These are phyloP conservation scores for Globisporangium spiculum DNA, from an alignment of 352 stramenopile genomes.

Conservation along the genomic window DNA sequence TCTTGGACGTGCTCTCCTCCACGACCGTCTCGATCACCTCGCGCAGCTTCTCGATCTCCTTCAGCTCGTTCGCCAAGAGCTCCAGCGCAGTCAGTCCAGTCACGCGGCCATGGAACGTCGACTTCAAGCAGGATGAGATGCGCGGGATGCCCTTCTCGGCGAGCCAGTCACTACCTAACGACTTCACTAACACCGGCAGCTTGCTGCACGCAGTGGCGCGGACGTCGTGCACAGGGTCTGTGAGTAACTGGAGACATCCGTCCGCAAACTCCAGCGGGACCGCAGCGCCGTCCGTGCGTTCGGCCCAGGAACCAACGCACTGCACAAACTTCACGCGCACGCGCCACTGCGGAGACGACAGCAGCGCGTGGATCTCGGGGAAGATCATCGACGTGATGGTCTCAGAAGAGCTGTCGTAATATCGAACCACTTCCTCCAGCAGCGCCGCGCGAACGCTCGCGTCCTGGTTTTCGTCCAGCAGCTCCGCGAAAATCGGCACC, in stretches of 20 bases:
- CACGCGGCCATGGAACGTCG: slow-evolving; percentile 70
- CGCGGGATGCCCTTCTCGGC: slow-evolving; percentile 60
- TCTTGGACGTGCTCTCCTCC: slow-evolving; percentile 77
- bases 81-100: slow-evolving; percentile 72
- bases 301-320: slow-evolving; percentile 78
- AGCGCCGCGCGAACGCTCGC: slow-evolving; percentile 72
- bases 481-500: slow-evolving; percentile 80
- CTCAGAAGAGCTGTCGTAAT: slow-evolving; percentile 67
- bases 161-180: slow-evolving; percentile 78
- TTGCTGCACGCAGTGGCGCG: slow-evolving; percentile 60
- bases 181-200: slow-evolving; percentile 59
- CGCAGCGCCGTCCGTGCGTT: slow-evolving; percentile 51
- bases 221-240: slow-evolving; percentile 72
- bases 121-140: slow-evolving; percentile 60
- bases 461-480: slow-evolving; percentile 80
- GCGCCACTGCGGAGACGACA: slow-evolving; percentile 72
- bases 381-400: slow-evolving; percentile 69
- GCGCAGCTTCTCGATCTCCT: slow-evolving; percentile 65
- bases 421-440: slow-evolving; percentile 77
- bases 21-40: slow-evolving; percentile 64
- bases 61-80: slow-evolving; percentile 53
- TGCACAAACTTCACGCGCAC: slow-evolving; percentile 86
- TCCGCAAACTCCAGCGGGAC: slow-evolving; percentile 71
- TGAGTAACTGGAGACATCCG: slow-evolving; percentile 62
- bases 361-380: slow-evolving; percentile 61